Conservation (phyloP, 371 early-diverging fungal species). For the Mucor indicus region DNA sequence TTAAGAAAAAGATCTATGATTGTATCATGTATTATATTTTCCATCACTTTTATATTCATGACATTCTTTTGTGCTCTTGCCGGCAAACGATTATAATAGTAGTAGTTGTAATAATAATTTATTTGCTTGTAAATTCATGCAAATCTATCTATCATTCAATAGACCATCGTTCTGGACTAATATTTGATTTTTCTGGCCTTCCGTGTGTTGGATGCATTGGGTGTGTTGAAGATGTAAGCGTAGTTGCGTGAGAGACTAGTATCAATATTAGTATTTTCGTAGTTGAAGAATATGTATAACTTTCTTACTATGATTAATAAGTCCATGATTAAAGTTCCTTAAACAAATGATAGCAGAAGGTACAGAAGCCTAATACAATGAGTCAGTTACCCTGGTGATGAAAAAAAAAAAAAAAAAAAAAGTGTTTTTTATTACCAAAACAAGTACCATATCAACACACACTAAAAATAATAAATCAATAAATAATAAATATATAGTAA, state of each 20-base stretch:
- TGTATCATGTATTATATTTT: constrained; percentile 9
- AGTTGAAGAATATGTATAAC: background rate
- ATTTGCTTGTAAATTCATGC: too few relatives aligned
- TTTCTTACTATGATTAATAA: constrained; percentile 30
- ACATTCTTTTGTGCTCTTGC: constrained; percentile 31
- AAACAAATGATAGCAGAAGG: constrained; percentile 25
- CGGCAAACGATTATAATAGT: constrained; percentile 32
- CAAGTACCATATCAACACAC: constrained; percentile 29
- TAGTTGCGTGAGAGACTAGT: constrained; percentile 23
- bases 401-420: background rate
- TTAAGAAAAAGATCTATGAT: constrained; percentile 21
- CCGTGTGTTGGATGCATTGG: constrained; percentile 20
- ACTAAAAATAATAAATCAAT: constrained; percentile 10
- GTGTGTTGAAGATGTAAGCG: constrained; percentile 14
- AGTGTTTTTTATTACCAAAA: constrained; percentile 17
- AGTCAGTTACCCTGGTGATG: too few relatives aligned
- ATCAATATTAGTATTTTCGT: background rate
- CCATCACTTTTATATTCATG: constrained; percentile 19
- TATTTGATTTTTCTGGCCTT: background rate
- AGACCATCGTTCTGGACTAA: constrained; percentile 21
- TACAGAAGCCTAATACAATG: constrained; percentile 16
- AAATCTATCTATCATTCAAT: constrained; percentile 14
- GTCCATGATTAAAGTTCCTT: constrained; percentile 26
- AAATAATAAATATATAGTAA: background rate
- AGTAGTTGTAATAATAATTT: too few relatives aligned